phyloP scores from a whole-genome alignment of 305 asterid species.

The Rubia peregrina region DNA sequence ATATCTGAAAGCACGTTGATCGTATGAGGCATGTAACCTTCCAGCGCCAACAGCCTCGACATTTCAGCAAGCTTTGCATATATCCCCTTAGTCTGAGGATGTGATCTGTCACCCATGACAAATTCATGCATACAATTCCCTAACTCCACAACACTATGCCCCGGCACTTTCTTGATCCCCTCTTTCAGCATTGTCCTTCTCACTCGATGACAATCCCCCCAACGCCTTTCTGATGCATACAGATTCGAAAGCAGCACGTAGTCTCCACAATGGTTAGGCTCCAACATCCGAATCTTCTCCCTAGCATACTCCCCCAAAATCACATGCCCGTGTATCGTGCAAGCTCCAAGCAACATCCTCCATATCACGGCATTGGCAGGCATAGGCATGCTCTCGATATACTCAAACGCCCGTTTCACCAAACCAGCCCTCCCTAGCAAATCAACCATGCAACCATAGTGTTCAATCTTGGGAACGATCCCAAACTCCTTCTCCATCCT shows the following conservation, averaged over 20 bases:
- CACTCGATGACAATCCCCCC: slow-evolving; percentile 61
- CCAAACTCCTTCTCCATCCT: slow-evolving; percentile 48
- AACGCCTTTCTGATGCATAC: slow-evolving; percentile 73
- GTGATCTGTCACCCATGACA: slow-evolving; percentile 71
- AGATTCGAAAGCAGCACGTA: slow-evolving; percentile 78
- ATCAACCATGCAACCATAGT: slow-evolving; percentile 89
- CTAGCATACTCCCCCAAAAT: slow-evolving; percentile 56
- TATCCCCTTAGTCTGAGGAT: slow-evolving; percentile 56
- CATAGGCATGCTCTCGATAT: slow-evolving; percentile 57
- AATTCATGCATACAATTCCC: slow-evolving; percentile 64
- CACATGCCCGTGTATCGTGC: slow-evolving; percentile 50
- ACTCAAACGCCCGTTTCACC: slow-evolving; percentile 55
- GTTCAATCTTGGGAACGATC: slow-evolving; percentile 70
- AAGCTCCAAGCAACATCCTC: slow-evolving; percentile 81
- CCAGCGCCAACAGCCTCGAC: slow-evolving; percentile 57
- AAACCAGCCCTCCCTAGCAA: slow-evolving; percentile 75
- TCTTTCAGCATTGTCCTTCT: slow-evolving; percentile 59
- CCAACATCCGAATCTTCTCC: slow-evolving; percentile 41
- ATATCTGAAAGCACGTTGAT: slow-evolving; percentile 72
- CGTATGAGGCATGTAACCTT: slow-evolving; percentile 80
- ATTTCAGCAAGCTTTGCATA: slow-evolving; percentile 72
- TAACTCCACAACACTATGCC: slow-evolving; percentile 69
- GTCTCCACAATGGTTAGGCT: slow-evolving; percentile 79
- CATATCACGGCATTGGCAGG: slow-evolving; percentile 79
- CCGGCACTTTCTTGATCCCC: slow-evolving; percentile 79